Evolutionary conservation across 306 rosid species (phyloP).

Genomic region (Quercus wislizeni): DNA sequence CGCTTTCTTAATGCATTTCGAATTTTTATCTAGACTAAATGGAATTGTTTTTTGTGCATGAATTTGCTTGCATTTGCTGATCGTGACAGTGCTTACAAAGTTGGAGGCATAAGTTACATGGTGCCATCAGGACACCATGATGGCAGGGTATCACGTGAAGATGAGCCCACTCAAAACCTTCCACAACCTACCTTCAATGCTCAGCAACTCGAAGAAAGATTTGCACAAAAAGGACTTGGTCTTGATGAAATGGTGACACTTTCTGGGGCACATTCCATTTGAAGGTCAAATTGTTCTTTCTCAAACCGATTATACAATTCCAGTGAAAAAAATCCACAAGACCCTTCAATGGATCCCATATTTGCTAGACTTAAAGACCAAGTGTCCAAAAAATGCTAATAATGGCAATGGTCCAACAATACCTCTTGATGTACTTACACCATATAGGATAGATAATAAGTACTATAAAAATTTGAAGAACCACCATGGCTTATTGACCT

Average conservation of each 20-base stretch:
- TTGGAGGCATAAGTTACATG: background rate
- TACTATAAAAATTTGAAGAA: no score
- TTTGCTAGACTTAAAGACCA: conserved; percentile 3
- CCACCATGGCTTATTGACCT: no score
- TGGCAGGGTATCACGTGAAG: background rate
- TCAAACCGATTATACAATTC: background rate
- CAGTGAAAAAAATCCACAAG: conserved; percentile 1
- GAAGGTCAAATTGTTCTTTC: conserved; percentile 8
- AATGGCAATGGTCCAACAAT: no score
- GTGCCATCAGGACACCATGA: background rate
- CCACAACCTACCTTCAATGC: background rate
- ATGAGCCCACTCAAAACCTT: background rate
- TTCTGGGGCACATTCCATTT: conserved; percentile 12
- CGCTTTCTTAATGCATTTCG: no score
- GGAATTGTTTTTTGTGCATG: no score
- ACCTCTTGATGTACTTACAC: no score
- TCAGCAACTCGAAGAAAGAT: background rate
- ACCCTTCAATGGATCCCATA: conserved; percentile 14
- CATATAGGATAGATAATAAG: no score
- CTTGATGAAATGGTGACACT: conserved; percentile 15
- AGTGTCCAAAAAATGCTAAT: no score
- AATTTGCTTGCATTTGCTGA: conserved; percentile 32
- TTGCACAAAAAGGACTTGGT: background rate
- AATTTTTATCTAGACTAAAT: no score
- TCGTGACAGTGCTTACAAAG: conserved; percentile 18